These are phyloP conservation scores for Mycena kentingensis DNA, from an alignment of 768 basidiomycete species.

Conservation along the genomic window DNA sequence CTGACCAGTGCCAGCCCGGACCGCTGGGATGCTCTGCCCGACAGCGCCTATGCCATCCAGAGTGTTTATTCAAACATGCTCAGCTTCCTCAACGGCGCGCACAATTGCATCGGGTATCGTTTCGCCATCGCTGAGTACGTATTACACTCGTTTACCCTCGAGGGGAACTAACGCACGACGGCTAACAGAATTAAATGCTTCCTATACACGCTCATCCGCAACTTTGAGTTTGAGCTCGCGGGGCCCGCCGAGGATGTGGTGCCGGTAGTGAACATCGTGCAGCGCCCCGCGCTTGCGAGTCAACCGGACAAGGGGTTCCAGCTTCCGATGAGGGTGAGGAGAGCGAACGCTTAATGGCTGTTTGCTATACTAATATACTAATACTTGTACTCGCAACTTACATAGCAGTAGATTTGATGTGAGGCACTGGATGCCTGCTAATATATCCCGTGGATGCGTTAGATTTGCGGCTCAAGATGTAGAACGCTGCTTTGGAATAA, in stretches of 20 bases:
- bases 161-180: not conserved
- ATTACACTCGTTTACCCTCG: not conserved
- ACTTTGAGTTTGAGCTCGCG: slow-evolving; percentile 40
- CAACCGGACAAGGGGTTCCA: slow-evolving; percentile 28
- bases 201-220: slow-evolving; percentile 36
- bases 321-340: slow-evolving; percentile 33
- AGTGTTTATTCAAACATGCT: slow-evolving; percentile 26
- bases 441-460: no score
- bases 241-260: slow-evolving; percentile 32
- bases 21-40: slow-evolving; percentile 41
- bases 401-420: no score
- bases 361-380: no score
- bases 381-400: no score
- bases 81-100: slow-evolving; percentile 49
- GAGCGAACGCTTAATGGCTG: no score
- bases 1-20: slow-evolving; percentile 40
- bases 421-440: no score
- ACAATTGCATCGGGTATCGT: slow-evolving; percentile 49
- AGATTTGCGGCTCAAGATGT: no score
- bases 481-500: no score
- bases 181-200: slow-evolving; percentile 33
- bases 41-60: slow-evolving; percentile 34
- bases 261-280: slow-evolving; percentile 25
- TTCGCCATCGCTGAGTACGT: slow-evolving; percentile 49
- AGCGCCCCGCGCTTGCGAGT: slow-evolving; percentile 29